Evolutionary conservation across 2,329 filamentous ascomycete genomes (phyloP), one percentile per base, ranked within the genome.

Genomic region (Pseudopithomyces chartarum): DNA sequence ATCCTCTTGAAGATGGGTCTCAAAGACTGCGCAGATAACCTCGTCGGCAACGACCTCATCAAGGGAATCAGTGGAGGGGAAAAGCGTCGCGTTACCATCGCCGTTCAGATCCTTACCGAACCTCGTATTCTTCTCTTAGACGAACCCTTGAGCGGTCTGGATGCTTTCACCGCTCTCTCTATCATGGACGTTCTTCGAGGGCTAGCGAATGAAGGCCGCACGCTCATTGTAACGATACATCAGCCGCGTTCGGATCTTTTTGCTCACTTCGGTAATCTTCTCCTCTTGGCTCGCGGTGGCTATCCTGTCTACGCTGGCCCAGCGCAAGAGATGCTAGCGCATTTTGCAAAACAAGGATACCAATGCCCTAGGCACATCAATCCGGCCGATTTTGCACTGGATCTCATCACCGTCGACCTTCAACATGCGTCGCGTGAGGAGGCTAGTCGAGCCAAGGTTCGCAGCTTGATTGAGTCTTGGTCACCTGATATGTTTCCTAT

Each of bases 31-130:
- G 90, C 89, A 1, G 85, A 92, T 66, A 91, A 90, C 52, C 73
- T 92, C 0, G 84, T 93, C 8, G 90, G 90, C 2, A 88, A 84
- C 55, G 88, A 90, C 8, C 73, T 90, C 3, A 82, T 90, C 62
- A 92, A 92, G 70, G 90, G 90, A 0, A 92, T 93, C 29, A 91
- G 88, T 8, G 90, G 90, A 2, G 90, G 90, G 17, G 90, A 93
- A 73, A 92, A 92, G 74, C 82, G 90, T 2, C 84, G 90, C 54
- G 89, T 92, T 6, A 89, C 88, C 2, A 92, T 93, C 58, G 90
- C 89, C 0, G 86, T 92, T 0, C 90, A 93, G 63, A 87, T 92
- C 6, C 79, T 93, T 11, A 92, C 89, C 0, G 88, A 92, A 57
- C 90, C 90, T 1, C 85, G 86, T 1, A 83, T 93, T 2, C 76